phyloP scores from a whole-genome alignment of 768 basidiomycete genomes.

The Amanita jacksonii region DNA sequence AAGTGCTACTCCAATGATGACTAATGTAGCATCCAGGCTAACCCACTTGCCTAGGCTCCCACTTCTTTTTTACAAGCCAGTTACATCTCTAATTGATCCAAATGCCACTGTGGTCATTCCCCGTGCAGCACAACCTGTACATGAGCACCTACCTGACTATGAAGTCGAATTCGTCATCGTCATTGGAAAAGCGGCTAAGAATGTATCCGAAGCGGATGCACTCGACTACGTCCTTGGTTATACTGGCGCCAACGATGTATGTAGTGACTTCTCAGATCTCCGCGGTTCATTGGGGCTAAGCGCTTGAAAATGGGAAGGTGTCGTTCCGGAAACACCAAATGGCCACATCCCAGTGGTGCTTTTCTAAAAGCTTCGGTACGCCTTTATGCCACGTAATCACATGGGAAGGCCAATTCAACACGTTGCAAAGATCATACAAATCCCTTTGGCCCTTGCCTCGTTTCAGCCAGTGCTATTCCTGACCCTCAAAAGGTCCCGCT shows the following conservation, averaged over 20 bases:
- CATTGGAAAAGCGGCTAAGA: conserved; percentile 71
- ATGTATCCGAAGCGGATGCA: conserved; percentile 73
- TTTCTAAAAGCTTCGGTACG: conserved; percentile 80
- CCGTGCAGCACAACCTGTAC: conserved; percentile 55
- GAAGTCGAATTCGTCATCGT: conserved; percentile 78
- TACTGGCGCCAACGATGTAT: conserved; percentile 70
- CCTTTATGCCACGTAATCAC: neutral
- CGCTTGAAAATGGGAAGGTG: conserved; percentile 28
- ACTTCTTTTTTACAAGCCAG: conserved; percentile 73
- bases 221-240: conserved; percentile 83
- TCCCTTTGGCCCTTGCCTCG: conserved; percentile 77
- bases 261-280: conserved; percentile 8
- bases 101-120: conserved; percentile 58
- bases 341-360: conserved; percentile 77
- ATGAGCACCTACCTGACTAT: conserved; percentile 69
- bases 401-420: neutral
- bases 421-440: conserved; percentile 44
- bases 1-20: conserved; percentile 15
- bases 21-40: too few relatives aligned
- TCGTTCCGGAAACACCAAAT: conserved; percentile 81
- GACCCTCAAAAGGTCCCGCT: conserved; percentile 60
- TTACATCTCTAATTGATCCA: conserved; percentile 61
- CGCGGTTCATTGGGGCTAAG: too few relatives aligned
- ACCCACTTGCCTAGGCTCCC: conserved; percentile 59
- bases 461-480: conserved; percentile 51